Percentiles rank a stretch among this genome's conserved stretches.
Conservation (phyloP, 345 rosid genomes). For the Melaleuca quinquenervia region DNA sequence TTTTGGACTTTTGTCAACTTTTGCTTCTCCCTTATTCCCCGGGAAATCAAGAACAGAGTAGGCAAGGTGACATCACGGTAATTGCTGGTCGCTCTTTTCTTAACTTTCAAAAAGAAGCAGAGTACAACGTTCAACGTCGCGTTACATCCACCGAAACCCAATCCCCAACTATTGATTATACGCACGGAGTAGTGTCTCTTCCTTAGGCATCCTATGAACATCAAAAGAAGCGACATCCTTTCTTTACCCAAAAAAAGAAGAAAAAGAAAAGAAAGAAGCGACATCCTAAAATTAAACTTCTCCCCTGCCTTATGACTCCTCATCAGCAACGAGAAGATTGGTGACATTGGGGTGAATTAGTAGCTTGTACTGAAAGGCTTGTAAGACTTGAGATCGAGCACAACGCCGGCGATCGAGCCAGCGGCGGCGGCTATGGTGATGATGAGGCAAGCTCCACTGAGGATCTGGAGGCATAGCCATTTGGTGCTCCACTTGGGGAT, state of each 20-base stretch:
- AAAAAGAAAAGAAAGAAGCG: no score
- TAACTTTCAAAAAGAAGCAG: neutral
- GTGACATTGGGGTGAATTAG: constrained; percentile 5
- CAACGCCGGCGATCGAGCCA: constrained; percentile 71
- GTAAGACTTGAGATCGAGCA: constrained; percentile 44
- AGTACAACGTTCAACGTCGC: neutral
- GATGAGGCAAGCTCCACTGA: constrained; percentile 67
- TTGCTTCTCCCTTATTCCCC: neutral
- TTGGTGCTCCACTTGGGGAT: constrained; percentile 67
- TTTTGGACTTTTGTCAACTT: neutral
- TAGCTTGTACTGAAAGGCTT: constrained; percentile 54
- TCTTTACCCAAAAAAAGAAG: no score
- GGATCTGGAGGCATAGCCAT: constrained; percentile 64
- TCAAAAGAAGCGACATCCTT: neutral
- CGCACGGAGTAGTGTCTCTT: neutral
- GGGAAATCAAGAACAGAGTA: neutral
- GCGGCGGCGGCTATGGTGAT: constrained; percentile 65
- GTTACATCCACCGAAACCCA: neutral
- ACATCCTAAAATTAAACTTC: neutral
- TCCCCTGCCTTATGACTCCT: neutral
- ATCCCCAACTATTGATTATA: neutral
- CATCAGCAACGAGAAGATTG: neutral
- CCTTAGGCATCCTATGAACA: neutral
- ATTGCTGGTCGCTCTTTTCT: neutral
- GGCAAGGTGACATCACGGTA: neutral